Conservation (phyloP, 2,329 filamentous ascomycete genomes). For the Corniculantispora saksenae region DNA sequence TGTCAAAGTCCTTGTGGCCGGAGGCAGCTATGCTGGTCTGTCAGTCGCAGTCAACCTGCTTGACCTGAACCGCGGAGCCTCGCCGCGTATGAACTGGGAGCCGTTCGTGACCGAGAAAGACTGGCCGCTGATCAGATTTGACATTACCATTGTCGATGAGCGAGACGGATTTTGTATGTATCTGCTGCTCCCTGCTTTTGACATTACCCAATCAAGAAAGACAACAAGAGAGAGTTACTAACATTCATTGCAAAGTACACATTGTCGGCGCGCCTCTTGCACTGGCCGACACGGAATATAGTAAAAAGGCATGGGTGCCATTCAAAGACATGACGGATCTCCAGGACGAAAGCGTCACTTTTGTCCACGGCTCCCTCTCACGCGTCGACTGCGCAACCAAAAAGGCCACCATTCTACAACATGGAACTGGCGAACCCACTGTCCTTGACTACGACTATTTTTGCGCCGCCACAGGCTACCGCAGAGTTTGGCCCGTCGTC, state of each 20-base stretch:
- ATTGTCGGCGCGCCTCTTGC: constrained; percentile 11
- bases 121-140: constrained; percentile 54
- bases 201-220: background rate
- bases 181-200: background rate
- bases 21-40: constrained; percentile 69
- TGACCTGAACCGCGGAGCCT: constrained; percentile 62
- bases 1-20: constrained; percentile 32
- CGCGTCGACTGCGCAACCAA: constrained; percentile 61
- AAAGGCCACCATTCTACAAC: constrained; percentile 56
- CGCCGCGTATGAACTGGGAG: constrained; percentile 44
- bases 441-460: constrained; percentile 69
- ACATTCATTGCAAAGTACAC: constrained; percentile 12
- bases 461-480: constrained; percentile 68
- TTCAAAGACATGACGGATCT: constrained; percentile 68
- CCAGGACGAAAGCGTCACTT: constrained; percentile 38
- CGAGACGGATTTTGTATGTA: constrained; percentile 75
- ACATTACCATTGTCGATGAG: constrained; percentile 76
- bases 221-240: background rate
- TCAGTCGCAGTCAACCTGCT: constrained; percentile 66
- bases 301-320: constrained; percentile 68
- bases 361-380: constrained; percentile 10
- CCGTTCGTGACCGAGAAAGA: constrained; percentile 41
- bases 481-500: constrained; percentile 70
- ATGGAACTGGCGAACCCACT: constrained; percentile 42
- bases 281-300: constrained; percentile 43